Conservation (phyloP, 768 basidiomycete species). For the Termitomyces sp. region DNA sequence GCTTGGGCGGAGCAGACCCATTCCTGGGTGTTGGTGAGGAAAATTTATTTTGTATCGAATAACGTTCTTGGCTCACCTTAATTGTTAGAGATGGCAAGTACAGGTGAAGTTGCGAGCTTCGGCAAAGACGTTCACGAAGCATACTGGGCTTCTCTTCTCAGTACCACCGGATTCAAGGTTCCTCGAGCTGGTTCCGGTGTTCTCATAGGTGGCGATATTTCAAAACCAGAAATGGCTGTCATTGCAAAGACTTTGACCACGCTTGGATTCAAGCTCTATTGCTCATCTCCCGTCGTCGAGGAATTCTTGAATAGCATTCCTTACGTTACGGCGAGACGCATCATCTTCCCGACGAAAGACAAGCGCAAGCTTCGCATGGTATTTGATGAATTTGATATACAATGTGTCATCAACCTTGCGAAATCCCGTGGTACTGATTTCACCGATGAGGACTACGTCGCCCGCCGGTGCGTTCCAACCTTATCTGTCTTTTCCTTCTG, state of each 20-base stretch:
- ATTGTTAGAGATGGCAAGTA: constrained; percentile 88
- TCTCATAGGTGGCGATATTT: constrained; percentile 86
- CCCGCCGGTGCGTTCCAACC: constrained; percentile 58
- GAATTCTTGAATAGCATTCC: constrained; percentile 73
- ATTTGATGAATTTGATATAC: constrained; percentile 91
- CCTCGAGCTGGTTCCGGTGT: constrained; percentile 83
- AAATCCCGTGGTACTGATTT: constrained; percentile 68
- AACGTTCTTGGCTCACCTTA: not conserved
- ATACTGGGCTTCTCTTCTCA: constrained; percentile 92
- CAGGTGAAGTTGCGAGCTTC: constrained; percentile 96
- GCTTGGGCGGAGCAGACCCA: constrained; percentile 92
- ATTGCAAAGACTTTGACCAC: constrained; percentile 78
- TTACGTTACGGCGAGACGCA: constrained; percentile 77
- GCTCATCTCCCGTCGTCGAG: constrained; percentile 75
- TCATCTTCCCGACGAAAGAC: constrained; percentile 95
- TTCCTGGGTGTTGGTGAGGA: constrained; percentile 89
- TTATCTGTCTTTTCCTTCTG: not conserved
- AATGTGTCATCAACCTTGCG: constrained; percentile 91
- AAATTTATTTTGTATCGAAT: not conserved
- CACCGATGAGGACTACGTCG: constrained; percentile 94
- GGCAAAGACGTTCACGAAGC: constrained; percentile 93
- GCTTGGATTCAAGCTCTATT: constrained; percentile 94
- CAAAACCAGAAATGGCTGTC: constrained; percentile 78
- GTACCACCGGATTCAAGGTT: constrained; percentile 92
- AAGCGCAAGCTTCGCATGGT: constrained; percentile 93